Base-by-base conservation (phyloP, 78 protist species). In the Pigoraptor vietnamica region DNA sequence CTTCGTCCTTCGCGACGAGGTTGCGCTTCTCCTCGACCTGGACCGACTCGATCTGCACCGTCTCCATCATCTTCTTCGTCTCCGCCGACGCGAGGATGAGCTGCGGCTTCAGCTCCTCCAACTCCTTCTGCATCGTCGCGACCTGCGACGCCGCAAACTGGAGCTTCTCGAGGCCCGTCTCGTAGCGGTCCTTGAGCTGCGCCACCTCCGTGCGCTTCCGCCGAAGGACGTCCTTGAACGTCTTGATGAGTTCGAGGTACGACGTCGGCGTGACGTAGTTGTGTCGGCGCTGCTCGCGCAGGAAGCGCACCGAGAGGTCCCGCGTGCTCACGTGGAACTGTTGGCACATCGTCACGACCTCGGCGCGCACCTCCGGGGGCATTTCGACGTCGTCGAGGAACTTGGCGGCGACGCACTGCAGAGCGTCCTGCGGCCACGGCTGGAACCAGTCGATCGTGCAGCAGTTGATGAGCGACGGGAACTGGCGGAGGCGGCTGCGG, bases 401-500 rank as follows among this genome's bases (percentile, higher is more conserved):
- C n/a, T 14, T 23, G 0, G 2, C n/a, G 0, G 81, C 90, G 9
- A 87, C 90, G 19, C 21, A 19, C 37, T 87, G 90, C 81, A 87
- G 81, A 24, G 97, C 98, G 34, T 96, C 95, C 10, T 0, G n/a
- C 29, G 98, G 97, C 98, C 98, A 97, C 39, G 83, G 55, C 14
- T 39, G 56, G 91, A 93, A 96, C 97, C 97, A 96, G 86, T 97
- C 98, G 82, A 97, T 94, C 21, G 97, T 96, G 81, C 96, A 92
- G 95, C 97, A 95, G 90, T 96, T 97, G 89, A 97, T 93, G 6
- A 97, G 96, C 83, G 98, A 94, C 23, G 99, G 99, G 92, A 95
- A 96, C 95, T 93, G 91, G 23, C 98, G 94, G 35, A 96, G 92
- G 0, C 96, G 90, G 1, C 33, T 25, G 32, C 97, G 94, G 94